Percentiles rank a stretch among this genome's conserved stretches.
Evolutionary conservation across 2,329 filamentous ascomycete genomes (phyloP).

Genomic region (Trichoderma harzianum): DNA sequence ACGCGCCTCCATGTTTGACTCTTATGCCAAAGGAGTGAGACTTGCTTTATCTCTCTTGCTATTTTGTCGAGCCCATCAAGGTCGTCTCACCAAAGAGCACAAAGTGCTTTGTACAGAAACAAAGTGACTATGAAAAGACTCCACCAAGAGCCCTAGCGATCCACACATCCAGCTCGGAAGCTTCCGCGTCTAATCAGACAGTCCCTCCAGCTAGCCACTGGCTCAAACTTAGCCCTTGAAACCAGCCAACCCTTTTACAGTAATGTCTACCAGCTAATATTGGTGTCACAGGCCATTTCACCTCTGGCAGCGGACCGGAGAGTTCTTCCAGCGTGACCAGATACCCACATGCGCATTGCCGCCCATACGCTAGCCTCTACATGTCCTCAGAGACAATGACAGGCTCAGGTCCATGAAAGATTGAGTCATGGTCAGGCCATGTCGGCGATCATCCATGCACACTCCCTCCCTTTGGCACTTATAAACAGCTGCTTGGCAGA

Average conservation of each 20-base stretch:
- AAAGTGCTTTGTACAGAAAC: background rate
- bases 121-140: background rate
- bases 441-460: background rate
- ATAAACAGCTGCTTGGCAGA: background rate
- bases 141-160: background rate
- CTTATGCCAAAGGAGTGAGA: background rate
- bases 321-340: background rate
- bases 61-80: background rate
- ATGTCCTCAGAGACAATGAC: background rate
- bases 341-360: background rate
- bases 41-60: background rate
- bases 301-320: background rate
- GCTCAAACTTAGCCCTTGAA: background rate
- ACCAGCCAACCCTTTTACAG: background rate
- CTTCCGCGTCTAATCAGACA: background rate
- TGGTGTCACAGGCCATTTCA: background rate
- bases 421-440: background rate
- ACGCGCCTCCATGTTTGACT: background rate
- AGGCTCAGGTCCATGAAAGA: background rate
- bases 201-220: background rate
- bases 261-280: background rate
- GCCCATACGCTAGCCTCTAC: background rate
- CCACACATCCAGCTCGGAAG: background rate
- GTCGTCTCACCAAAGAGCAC: background rate
- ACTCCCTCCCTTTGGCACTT: background rate